phyloP scores from a whole-genome alignment of 495 filamentous ascomycete genomes.

The Xylaria intraflava region DNA sequence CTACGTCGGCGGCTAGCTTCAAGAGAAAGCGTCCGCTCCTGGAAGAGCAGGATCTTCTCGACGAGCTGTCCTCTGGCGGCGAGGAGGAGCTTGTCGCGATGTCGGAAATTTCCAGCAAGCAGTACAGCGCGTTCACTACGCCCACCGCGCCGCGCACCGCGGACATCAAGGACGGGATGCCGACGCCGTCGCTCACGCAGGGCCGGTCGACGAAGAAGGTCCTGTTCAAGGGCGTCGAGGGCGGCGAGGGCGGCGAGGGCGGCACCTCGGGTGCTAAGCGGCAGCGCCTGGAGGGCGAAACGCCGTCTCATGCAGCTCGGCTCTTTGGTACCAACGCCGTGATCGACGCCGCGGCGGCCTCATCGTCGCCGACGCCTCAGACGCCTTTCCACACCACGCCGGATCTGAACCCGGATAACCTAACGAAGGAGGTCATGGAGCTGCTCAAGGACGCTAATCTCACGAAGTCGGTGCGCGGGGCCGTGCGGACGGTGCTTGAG shows the following conservation, averaged over 20 bases:
- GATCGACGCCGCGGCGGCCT: conserved; percentile 2
- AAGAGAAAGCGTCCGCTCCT: conserved; percentile 17
- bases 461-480: conserved; percentile 31
- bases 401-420: conserved; percentile 14
- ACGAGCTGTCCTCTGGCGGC: conserved; percentile 18
- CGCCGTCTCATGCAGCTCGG: neutral
- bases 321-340: conserved; percentile 7
- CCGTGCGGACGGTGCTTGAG: conserved; percentile 45
- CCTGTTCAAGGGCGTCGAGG: conserved; percentile 14
- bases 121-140: conserved; percentile 5
- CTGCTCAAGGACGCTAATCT: conserved; percentile 47
- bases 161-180: conserved; percentile 14
- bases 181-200: conserved; percentile 22
- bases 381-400: no score
- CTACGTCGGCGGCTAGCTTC: neutral
- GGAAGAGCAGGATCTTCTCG: conserved; percentile 12
- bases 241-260: neutral
- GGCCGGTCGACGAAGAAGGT: conserved; percentile 15
- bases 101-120: conserved; percentile 10
- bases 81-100: conserved; percentile 17
- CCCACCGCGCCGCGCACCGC: neutral
- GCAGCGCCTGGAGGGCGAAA: conserved; percentile 3
- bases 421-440: conserved; percentile 45
- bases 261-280: neutral
- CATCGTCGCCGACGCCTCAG: neutral